A percentile compares a stretch with the other conserved stretches of the same genome.
Evolutionary conservation across 805 yeast species (phyloP).

Genomic region (Zygoascus biomembranicola): DNA sequence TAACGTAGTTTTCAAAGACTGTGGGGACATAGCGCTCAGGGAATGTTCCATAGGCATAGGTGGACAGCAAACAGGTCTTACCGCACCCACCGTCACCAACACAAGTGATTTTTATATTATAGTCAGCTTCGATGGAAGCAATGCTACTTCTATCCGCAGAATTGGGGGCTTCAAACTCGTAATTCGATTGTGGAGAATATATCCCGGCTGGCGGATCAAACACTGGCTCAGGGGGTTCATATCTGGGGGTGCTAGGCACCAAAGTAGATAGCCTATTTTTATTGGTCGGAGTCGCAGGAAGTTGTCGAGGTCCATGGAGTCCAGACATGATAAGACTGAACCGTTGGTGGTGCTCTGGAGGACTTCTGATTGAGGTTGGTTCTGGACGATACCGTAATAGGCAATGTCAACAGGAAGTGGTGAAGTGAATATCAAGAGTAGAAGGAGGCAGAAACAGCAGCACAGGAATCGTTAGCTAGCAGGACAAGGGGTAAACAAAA

Average conservation of each 20-base stretch:
- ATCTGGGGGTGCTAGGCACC: neutral
- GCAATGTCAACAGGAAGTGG: neutral
- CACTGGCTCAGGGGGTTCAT: neutral
- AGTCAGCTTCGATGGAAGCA: conserved; percentile 23
- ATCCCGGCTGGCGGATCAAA: neutral
- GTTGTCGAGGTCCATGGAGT: neutral
- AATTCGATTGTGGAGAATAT: neutral
- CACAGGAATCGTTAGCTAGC: too few species aligned
- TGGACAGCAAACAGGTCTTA: conserved; percentile 64
- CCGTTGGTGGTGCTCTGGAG: neutral
- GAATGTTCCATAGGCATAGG: conserved; percentile 62
- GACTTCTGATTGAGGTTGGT: too few species aligned
- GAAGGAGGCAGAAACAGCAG: too few species aligned
- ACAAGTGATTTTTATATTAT: conserved; percentile 54
- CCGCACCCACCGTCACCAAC: conserved; percentile 92
- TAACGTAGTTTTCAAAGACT: conserved; percentile 69
- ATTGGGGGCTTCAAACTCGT: neutral
- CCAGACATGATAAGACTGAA: neutral
- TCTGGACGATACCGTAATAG: neutral
- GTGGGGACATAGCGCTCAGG: conserved; percentile 75
- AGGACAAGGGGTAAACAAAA: too few species aligned
- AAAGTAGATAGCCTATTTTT: neutral
- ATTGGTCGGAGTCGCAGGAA: neutral
- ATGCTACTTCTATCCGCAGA: neutral
- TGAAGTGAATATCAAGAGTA: too few species aligned